Percentiles rank a stretch among this genome's conserved stretches.
Conservation (phyloP, 192 early-diverging fungal genomes). For the Fimicolochytrium jonesii region DNA sequence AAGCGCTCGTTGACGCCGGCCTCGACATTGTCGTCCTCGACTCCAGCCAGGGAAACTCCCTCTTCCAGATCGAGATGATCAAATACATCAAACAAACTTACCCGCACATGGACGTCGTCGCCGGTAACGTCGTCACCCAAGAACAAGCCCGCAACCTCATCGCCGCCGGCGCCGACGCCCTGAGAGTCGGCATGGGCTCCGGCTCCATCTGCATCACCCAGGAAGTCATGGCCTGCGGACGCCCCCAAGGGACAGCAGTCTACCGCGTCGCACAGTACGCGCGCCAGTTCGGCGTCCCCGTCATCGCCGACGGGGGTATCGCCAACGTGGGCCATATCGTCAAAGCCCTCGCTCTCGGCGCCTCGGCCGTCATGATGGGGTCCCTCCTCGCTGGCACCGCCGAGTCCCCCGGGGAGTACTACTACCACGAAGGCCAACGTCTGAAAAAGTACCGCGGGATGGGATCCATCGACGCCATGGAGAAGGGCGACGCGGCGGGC, state of each 20-base stretch:
- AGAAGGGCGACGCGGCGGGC: conserved; percentile 63
- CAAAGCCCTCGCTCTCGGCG: conserved; percentile 92
- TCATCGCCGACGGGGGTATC: conserved; percentile 97
- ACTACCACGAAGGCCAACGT: conserved; percentile 94
- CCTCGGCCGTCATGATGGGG: conserved; percentile 99
- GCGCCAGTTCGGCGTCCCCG: conserved; percentile 88
- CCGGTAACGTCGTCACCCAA: conserved; percentile 95
- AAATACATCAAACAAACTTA: conserved; percentile 86
- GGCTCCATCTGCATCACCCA: conserved; percentile 52
- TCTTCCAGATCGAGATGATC: conserved; percentile 94
- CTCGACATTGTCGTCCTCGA: conserved; percentile 96
- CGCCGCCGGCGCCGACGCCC: conserved; percentile 88
- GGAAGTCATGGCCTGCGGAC: conserved; percentile 87
- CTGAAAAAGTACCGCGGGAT: conserved; percentile 99
- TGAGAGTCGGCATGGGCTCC: conserved; percentile 96
- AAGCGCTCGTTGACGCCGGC: conserved; percentile 84
- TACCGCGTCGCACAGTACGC: conserved; percentile 94
- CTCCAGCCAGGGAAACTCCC: conserved; percentile 93
- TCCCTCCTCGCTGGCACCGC: conserved; percentile 90
- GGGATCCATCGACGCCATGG: conserved; percentile 98
- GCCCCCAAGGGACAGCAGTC: conserved; percentile 96
- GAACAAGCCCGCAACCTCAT: conserved; percentile 91
- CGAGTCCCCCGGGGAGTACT: conserved; percentile 97
- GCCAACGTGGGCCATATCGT: conserved; percentile 95
- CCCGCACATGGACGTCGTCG: conserved; percentile 81